Base-by-base conservation (phyloP, 148 eudicot genomes). In the Spergularia marina region DNA sequence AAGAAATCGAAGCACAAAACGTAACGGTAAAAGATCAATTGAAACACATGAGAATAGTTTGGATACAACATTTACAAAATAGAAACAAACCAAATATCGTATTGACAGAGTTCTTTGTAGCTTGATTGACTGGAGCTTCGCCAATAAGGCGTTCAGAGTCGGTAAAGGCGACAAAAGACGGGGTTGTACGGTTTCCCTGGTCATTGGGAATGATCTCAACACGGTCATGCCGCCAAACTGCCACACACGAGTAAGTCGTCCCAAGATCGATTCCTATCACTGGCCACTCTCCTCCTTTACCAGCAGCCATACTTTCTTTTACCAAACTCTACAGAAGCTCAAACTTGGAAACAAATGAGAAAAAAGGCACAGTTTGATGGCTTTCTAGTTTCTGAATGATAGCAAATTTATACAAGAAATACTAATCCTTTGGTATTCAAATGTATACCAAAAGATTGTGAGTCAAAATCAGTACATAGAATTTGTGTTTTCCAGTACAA, bases 191-290 rank as follows among this genome's bases (percentile, higher is more conserved):
- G 53, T 74, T 74, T 14, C 77, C 71, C 25, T 53, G 71, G 13
- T 74, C 77, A 53, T 74, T 74, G 0, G 77, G 23, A 62, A 74
- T 54, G 39, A 74, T 65, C 34, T 74, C 71, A 10, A 74, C 63
- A n/a, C 62, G 71, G 18, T 68, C 77, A 21, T 74, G 71, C 4
- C 68, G 71, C 71, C 69, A n/a, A 9, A 62, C 68, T 9, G 44
- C 76, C 2, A 65, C 71, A 10, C 77, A 74, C 6, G 77, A 74
- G 77, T 64, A 74, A 0, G 70, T 74, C 7, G 77, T 74, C 18
- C 77, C 77, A 6, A 74, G 49, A 63, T 65, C 78, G n/a, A 75
- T 74, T 11, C 77, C 77, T 10, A 74, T 65, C 21, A 59, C 78
- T 15, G 65, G 65, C 65, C 65, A 59, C 14, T 72, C 53, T 17